Evolutionary conservation across 1,284 basidiomycete species (phyloP), one percentile per base, ranked within the genome.

Genomic region (Pholiota adiposa): DNA sequence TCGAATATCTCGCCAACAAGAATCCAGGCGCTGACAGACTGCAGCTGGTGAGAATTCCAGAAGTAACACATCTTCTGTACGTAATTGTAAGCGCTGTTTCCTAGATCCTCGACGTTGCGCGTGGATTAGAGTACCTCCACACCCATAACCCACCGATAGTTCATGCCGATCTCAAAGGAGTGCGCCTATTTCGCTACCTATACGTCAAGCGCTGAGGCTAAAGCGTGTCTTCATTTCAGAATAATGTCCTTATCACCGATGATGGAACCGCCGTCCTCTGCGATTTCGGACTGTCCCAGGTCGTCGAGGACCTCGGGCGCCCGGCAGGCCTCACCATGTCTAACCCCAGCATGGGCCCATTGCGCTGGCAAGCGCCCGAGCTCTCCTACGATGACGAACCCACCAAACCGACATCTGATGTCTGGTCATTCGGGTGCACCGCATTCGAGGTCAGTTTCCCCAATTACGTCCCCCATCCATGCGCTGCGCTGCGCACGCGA

Each of bases 141-240:
- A 73, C 69, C 1, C 70, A 72, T 63, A 65, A 70, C 51, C 75
- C 72, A 7, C 77, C 75, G 4, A 75, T 80, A n/a, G 69, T 78
- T n/a, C 79, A 80, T 25, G 79, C 79, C 23, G 79, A 80, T 60
- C 62, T 80, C 29, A 80, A 80, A 67, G 73, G 74, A 27, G 79
- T 81, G 60, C 60, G 75, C 38, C 2, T 12, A 16, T 3, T 5
- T 29, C 29, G 9, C 46, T 33, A 21, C 12, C 12, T 40, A 38
- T 7, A 25, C 33, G 7, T n/a, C n/a, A n/a, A n/a, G n/a, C n/a
- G n/a, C n/a, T n/a, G n/a, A n/a, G n/a, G n/a, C n/a, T n/a, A n/a
- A n/a, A n/a, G n/a, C n/a, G 46, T 54, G 18, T 43, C 49, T 14
- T n/a, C 36, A 56, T 14, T 14, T 21, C 48, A 76, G 74, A 76